Conservation (phyloP, 768 basidiomycete species). For the Tricholoma matsutake region DNA sequence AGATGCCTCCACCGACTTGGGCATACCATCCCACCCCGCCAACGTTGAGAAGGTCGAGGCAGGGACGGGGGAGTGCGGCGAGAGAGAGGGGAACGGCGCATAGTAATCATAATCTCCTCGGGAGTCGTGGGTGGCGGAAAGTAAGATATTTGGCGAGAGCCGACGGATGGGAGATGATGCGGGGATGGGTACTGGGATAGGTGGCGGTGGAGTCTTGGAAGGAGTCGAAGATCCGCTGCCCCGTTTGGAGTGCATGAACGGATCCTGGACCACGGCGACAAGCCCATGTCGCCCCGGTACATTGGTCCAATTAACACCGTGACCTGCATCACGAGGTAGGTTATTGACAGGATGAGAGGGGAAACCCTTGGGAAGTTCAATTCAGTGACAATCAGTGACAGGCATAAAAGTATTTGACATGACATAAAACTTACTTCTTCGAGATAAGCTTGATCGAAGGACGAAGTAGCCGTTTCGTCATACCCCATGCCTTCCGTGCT, state of each 20-base stretch:
- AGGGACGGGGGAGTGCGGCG: not conserved
- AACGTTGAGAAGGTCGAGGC: slow-evolving; percentile 1
- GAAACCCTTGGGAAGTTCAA: not conserved
- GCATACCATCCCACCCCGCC: slow-evolving; percentile 1
- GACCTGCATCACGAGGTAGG: slow-evolving; percentile 1
- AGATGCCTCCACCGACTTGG: not conserved
- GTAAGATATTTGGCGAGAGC: not conserved
- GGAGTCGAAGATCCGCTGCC: slow-evolving; percentile 3
- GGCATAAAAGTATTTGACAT: not conserved
- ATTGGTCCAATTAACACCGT: slow-evolving; percentile 1
- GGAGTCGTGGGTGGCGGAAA: not conserved
- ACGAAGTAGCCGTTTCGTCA: slow-evolving; percentile 11
- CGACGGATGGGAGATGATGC: not conserved
- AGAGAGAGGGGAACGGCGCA: not conserved
- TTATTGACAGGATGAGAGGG: not conserved
- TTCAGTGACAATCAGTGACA: not conserved
- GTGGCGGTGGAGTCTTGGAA: not conserved
- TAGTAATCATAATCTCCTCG: not conserved
- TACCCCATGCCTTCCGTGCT: slow-evolving; percentile 25
- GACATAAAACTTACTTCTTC: slow-evolving; percentile 24
- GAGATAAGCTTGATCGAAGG: slow-evolving; percentile 22
- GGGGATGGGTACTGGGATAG: not conserved
- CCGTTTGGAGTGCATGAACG: not conserved
- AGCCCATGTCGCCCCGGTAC: not conserved
- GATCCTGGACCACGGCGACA: not conserved